phyloP scores from a whole-genome alignment of 805 yeast species.

The Yamadazyma endophytica region DNA sequence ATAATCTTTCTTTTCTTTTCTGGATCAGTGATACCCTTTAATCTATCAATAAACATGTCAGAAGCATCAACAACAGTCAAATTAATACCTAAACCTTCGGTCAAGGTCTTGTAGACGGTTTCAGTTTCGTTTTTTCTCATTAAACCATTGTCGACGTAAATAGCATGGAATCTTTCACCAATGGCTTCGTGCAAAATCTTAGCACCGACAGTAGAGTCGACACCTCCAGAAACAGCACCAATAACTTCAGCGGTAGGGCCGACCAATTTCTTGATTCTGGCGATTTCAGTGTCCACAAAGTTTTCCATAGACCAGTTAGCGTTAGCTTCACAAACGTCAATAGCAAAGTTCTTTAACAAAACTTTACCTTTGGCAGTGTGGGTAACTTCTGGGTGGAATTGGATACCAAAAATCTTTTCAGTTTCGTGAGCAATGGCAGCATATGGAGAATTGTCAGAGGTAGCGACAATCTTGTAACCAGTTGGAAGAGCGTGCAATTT shows the following conservation, averaged over 20 bases:
- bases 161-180: constrained; percentile 98
- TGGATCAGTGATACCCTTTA: constrained; percentile 95
- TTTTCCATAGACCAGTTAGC: constrained; percentile 98
- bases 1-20: constrained; percentile 98
- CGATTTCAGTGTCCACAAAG: constrained; percentile 94
- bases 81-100: constrained; percentile 91
- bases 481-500: constrained; percentile 86
- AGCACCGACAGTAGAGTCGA: constrained; percentile 98
- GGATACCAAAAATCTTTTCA: constrained; percentile 85
- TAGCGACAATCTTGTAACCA: constrained; percentile 85
- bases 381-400: constrained; percentile 98
- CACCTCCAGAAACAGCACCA: constrained; percentile 99
- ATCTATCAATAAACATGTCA: constrained; percentile 79
- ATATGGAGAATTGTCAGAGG: constrained; percentile 90
- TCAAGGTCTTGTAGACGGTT: constrained; percentile 81
- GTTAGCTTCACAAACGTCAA: constrained; percentile 77
- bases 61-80: constrained; percentile 92
- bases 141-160: constrained; percentile 96
- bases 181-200: constrained; percentile 97
- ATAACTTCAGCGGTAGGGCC: constrained; percentile 98
- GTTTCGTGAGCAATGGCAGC: constrained; percentile 83
- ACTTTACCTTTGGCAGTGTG: constrained; percentile 90
- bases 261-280: constrained; percentile 83
- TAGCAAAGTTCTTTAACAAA: constrained; percentile 88
- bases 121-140: constrained; percentile 93